Base-by-base conservation (phyloP, 2,329 filamentous ascomycete genomes). In the Curvularia spicifera region DNA sequence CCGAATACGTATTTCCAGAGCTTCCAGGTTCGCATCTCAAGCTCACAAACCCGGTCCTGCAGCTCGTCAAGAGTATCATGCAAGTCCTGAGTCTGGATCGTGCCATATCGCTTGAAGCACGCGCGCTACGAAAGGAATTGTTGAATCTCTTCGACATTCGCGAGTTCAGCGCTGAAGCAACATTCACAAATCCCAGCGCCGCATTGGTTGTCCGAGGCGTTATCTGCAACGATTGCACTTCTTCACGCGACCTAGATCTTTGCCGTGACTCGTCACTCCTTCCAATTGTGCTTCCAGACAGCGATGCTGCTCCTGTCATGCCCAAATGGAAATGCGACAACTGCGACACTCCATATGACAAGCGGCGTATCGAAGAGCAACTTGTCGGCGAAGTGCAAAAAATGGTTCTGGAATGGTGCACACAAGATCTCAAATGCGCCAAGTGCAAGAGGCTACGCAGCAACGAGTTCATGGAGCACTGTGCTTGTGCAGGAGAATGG, bases 401-500 rank as follows among this genome's bases (percentile, higher is more conserved):
- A 22, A 79, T 89, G 72, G 82, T 91, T 7, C 84, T 91, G 26
- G 87, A 90, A 68, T 99, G 96, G 93, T 84, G 87, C 62, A 91
- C 89, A 33, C 94, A 98, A 79, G 95, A 99, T 76, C 78, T 98
- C 57, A 92, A 92, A 78, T 99, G 95, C 75, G 86, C 84, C 31
- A 91, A 91, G 67, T 88, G 86, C 68, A 77, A 76, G 42, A 70
- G 79, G 4, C 78, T 97, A 39, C 82, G 92, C 72, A 83, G 91
- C 40, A 98, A 97, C 74, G 94, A 97, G 71, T 96, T 98, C 69
- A 93, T 95, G 88, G 94, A 97, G 76, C 93, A 98, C 77, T 99
- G 96, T 78, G 90, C 89, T 10, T 99, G 95, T 81, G 91, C 91
- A 60, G 95, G 95, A 3, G 85, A 85, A 58, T 99, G 95, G 95